These are phyloP conservation scores for Nicotiana sylvestris DNA, from an alignment of 257 asterid genomes.

Conservation along the genomic window DNA sequence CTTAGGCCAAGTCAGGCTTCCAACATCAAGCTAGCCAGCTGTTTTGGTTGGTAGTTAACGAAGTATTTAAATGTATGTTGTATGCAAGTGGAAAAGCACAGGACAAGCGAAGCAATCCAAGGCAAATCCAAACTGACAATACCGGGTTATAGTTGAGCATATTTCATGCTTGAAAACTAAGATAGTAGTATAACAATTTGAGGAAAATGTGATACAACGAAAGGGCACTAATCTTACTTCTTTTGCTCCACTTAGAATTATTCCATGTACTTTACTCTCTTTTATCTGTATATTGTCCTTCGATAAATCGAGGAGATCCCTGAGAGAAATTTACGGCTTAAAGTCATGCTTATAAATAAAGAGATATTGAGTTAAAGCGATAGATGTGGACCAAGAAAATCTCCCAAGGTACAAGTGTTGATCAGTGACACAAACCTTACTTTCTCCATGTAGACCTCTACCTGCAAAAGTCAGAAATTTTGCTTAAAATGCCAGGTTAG, in stretches of 20 bases:
- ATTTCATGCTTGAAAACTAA: neutral
- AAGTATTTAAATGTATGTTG: too few species aligned
- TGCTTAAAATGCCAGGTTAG: slow-evolving; percentile 43
- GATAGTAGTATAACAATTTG: neutral
- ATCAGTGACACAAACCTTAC: slow-evolving; percentile 49
- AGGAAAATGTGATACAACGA: neutral
- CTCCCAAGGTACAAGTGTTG: neutral
- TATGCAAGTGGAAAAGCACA: neutral
- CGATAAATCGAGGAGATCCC: slow-evolving; percentile 82
- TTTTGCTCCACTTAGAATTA: slow-evolving; percentile 60
- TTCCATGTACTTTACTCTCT: slow-evolving; percentile 64
- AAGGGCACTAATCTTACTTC: slow-evolving; percentile 33
- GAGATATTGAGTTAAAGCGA: slow-evolving; percentile 13
- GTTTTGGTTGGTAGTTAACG: too few species aligned
- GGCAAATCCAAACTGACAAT: neutral
- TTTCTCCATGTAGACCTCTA: slow-evolving; percentile 85
- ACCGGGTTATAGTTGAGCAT: neutral
- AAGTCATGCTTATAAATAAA: neutral
- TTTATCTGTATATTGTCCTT: slow-evolving; percentile 77
- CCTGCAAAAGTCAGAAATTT: slow-evolving; percentile 41
- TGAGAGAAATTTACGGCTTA: slow-evolving; percentile 19
- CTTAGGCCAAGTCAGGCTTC: neutral
- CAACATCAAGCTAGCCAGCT: neutral
- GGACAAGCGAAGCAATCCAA: neutral
- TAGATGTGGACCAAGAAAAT: neutral